These are phyloP conservation scores for Austroboletus novae-zelandiae DNA, from an alignment of 1,284 basidiomycete genomes.

Conservation along the genomic window DNA sequence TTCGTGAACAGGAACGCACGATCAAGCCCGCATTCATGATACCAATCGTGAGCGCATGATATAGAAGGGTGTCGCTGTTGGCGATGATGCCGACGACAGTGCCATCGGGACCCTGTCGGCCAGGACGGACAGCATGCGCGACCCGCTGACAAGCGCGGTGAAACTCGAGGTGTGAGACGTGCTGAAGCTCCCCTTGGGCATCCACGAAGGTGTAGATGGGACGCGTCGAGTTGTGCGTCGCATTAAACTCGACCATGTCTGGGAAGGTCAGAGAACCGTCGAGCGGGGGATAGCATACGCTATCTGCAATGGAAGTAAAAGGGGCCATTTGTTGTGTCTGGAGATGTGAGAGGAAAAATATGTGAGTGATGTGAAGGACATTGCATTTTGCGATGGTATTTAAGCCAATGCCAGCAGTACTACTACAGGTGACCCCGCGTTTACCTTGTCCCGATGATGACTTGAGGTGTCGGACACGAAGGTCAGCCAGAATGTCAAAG, in stretches of 20 bases:
- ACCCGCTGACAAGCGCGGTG: slow-evolving; percentile 30
- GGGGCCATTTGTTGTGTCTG: no score
- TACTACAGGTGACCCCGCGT: no score
- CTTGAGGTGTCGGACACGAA: no score
- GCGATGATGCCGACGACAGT: slow-evolving; percentile 29
- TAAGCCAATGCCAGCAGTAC: no score
- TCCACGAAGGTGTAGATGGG: slow-evolving; percentile 20
- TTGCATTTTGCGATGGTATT: no score
- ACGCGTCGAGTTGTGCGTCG: slow-evolving; percentile 12
- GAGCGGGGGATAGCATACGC: slow-evolving; percentile 14
- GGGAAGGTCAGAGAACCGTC: slow-evolving; percentile 23
- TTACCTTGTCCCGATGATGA: no score
- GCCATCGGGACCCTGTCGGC: slow-evolving; percentile 12
- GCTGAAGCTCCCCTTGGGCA: slow-evolving; percentile 1
- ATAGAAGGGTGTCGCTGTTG: slow-evolving; percentile 32
- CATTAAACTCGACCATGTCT: slow-evolving; percentile 27
- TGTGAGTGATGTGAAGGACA: no score
- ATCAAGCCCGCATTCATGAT: slow-evolving; percentile 31
- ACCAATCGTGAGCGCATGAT: slow-evolving; percentile 32
- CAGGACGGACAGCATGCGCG: slow-evolving; percentile 28
- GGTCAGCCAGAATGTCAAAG: no score
- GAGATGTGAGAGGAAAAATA: no score
- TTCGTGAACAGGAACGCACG: slow-evolving; percentile 12
- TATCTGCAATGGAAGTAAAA: no score
- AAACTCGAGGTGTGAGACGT: slow-evolving; percentile 32